Conservation (phyloP, 2,329 filamentous ascomycete genomes). For the Chaetomiaceae sp. region DNA sequence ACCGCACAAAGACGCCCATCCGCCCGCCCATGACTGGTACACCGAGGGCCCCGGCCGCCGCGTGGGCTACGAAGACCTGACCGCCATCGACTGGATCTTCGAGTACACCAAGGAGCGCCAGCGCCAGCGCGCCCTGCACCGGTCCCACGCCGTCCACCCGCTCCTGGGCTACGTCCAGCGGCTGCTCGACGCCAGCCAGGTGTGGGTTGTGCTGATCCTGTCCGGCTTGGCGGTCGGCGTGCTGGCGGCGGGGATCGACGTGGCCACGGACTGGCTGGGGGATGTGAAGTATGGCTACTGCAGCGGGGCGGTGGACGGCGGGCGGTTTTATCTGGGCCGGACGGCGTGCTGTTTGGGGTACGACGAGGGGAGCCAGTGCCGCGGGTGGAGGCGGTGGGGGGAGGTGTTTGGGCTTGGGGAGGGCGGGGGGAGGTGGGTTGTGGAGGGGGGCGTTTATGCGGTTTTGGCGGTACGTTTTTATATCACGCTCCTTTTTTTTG, state of each 20-base stretch:
- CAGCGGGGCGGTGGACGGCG: constrained; percentile 65
- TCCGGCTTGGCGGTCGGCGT: constrained; percentile 80
- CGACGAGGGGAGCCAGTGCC: constrained; percentile 74
- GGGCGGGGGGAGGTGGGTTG: constrained; percentile 67
- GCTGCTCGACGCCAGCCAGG: constrained; percentile 78
- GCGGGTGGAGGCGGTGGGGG: constrained; percentile 85
- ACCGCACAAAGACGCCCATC: constrained; percentile 38
- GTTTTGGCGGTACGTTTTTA: constrained; percentile 67
- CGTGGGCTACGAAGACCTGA: constrained; percentile 93
- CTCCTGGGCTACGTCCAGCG: constrained; percentile 69
- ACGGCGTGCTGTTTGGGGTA: constrained; percentile 92
- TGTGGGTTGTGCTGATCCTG: constrained; percentile 83
- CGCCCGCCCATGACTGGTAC: constrained; percentile 68
- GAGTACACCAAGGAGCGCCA: constrained; percentile 96
- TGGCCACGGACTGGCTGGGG: constrained; percentile 87
- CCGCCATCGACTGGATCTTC: constrained; percentile 99
- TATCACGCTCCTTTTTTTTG: neutral
- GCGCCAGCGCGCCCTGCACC: constrained; percentile 70
- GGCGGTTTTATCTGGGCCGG: constrained; percentile 85
- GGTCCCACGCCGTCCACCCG: constrained; percentile 50
- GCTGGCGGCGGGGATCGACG: constrained; percentile 83
- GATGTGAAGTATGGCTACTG: constrained; percentile 92
- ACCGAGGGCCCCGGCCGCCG: constrained; percentile 81
- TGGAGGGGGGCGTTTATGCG: constrained; percentile 85
- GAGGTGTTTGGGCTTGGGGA: constrained; percentile 64